Base-by-base conservation (phyloP, 1,139 yeast genomes). In the Hemisphaericaspora xylofermentans region DNA sequence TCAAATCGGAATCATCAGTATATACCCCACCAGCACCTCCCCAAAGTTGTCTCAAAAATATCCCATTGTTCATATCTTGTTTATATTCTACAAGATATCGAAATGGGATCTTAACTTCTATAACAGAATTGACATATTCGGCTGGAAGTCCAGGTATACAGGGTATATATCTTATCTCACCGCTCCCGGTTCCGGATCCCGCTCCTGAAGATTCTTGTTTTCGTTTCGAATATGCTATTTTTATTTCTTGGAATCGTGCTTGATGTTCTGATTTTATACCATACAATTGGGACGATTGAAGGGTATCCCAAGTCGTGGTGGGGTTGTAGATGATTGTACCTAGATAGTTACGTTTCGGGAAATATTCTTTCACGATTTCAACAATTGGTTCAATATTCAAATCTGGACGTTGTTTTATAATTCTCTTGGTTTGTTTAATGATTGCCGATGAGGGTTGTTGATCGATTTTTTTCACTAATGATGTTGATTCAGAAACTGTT, bases 1-100 rank as follows among this genome's bases (percentile, higher is more conserved):
- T 74, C 3, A 91, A 66, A 58, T 93, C 96, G 1, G 95, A 85
- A 61, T 93, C 98, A 60, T 93, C 98, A 1, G 97, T 87, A 61
- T 91, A 93, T 2, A 93, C 70, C 1, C 75, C 76, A 26, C 68
- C 56, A 40, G 84, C 89, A 0, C 96, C 88, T 2, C 98, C 98
- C 98, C 98, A 93, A 1, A 89, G 56, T 42, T 78, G 77, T 33
- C 95, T 67, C 87, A 2, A 87, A 55, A 42, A 77, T 75, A 39
- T 94, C 66, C 45, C 76, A 71, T 30, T 49, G 38, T 15, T 49
- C 41, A 14, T 57, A 57, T 13, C 70, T n/a, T 54, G 55, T 41
- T 56, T 52, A 41, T 66, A 65, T 24, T 49, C 45, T 26, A 60
- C 56, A 27, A 69, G 57, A 43, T 57, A 61, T 41, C 70, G 56